phyloP scores from a whole-genome alignment of 352 stramenopile genomes.

The Globisporangium carolinianum region DNA sequence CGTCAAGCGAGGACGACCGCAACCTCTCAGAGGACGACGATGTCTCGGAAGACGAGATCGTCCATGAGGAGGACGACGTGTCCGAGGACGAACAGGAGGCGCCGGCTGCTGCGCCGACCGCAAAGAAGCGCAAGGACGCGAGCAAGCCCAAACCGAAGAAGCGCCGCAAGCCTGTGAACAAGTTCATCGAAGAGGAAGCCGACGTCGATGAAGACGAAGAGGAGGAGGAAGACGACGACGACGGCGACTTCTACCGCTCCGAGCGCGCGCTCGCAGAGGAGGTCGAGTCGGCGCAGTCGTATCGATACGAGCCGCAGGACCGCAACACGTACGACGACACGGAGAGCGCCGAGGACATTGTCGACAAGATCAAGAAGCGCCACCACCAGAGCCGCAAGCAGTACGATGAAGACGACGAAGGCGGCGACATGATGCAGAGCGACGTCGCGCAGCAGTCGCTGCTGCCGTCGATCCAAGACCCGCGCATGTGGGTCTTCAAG shows the following conservation, averaged over 20 bases:
- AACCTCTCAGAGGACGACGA: constrained; percentile 60
- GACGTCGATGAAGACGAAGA: constrained; percentile 86
- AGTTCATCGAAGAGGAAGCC: constrained; percentile 86
- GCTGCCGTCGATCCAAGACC: constrained; percentile 84
- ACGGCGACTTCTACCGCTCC: constrained; percentile 67
- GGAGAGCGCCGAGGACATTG: constrained; percentile 77
- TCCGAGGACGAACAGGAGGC: constrained; percentile 33
- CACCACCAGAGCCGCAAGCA: constrained; percentile 81
- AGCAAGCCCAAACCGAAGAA: constrained; percentile 81
- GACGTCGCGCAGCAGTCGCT: constrained; percentile 85
- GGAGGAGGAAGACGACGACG: constrained; percentile 79
- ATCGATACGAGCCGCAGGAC: constrained; percentile 75
- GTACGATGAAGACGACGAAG: constrained; percentile 82
- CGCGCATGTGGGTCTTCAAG: constrained; percentile 88
- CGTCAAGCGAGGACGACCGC: constrained; percentile 82
- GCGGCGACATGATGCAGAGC: constrained; percentile 75
- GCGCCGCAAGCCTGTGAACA: constrained; percentile 77
- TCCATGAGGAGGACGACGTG: constrained; percentile 53
- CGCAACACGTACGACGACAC: constrained; percentile 71
- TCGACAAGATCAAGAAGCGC: constrained; percentile 85
- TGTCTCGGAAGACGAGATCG: constrained; percentile 26
- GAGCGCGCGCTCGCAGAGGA: constrained; percentile 78
- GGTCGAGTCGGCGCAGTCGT: constrained; percentile 47
- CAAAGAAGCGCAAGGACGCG: constrained; percentile 73
- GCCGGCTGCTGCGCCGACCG: background rate